Evolutionary conservation across 2,329 filamentous ascomycete genomes (phyloP).

Genomic region (Hymenoscyphus fructigenus): DNA sequence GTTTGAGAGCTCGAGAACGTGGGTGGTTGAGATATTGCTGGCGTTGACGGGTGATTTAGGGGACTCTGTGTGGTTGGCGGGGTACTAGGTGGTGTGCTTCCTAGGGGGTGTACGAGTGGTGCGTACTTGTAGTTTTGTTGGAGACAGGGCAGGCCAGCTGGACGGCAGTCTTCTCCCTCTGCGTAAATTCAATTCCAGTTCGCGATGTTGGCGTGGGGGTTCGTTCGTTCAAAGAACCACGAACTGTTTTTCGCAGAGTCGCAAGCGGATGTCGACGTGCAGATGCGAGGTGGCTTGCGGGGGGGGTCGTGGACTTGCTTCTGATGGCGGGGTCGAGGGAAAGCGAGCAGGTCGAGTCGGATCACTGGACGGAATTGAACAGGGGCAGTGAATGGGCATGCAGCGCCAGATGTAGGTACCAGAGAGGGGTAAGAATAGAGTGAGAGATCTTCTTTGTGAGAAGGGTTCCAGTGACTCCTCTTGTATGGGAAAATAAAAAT

Average conservation of each 20-base stretch:
- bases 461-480: too few relatives aligned
- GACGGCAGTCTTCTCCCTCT: too few relatives aligned
- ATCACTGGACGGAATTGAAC: background rate
- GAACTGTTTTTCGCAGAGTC: background rate
- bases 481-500: background rate
- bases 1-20: too few relatives aligned
- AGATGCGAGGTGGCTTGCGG: background rate
- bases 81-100: too few relatives aligned
- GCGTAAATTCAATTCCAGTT: too few relatives aligned
- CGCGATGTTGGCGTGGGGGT: background rate
- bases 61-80: too few relatives aligned
- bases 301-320: slow-evolving; percentile 10
- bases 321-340: slow-evolving; percentile 12
- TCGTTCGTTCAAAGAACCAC: background rate
- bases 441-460: background rate
- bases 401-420: slow-evolving; percentile 2
- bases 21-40: too few relatives aligned
- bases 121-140: too few relatives aligned
- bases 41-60: too few relatives aligned
- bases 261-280: background rate
- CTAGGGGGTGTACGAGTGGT: too few relatives aligned
- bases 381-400: background rate
- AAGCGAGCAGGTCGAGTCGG: background rate
- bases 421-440: background rate
- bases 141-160: too few relatives aligned